Evolutionary conservation across 352 stramenopile genomes (phyloP).

Genomic region (Globisporangium takayamanum): DNA sequence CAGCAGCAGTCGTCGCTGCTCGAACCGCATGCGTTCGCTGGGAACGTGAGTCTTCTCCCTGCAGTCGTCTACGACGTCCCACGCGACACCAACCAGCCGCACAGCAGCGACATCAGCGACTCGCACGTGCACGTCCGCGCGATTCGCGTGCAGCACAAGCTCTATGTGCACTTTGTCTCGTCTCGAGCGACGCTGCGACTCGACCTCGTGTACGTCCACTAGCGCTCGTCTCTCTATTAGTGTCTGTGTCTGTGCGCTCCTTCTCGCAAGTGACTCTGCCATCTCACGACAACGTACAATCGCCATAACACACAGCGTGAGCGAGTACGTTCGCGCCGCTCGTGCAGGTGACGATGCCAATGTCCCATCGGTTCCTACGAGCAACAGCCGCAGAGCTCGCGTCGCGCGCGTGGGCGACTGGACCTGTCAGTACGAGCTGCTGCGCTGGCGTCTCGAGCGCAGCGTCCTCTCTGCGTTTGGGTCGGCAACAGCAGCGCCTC

Average conservation of each 20-base stretch:
- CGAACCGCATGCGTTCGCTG: constrained; percentile 16
- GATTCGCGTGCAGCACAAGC: constrained; percentile 22
- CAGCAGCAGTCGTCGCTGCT: background rate
- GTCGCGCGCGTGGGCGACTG: constrained; percentile 18
- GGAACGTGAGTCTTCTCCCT: constrained; percentile 31
- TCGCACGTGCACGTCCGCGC: constrained; percentile 23
- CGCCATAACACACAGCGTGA: constrained; percentile 14
- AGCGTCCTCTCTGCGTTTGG: constrained; percentile 33
- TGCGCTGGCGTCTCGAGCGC: constrained; percentile 40
- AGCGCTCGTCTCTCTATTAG: background rate
- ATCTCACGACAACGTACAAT: background rate
- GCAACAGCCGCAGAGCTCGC: background rate
- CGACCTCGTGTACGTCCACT: constrained; percentile 22
- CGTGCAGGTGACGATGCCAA: background rate
- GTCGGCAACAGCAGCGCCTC: constrained; percentile 4
- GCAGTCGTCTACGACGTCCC: constrained; percentile 14
- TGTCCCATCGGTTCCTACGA: background rate
- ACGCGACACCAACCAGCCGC: background rate
- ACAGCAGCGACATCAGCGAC: background rate
- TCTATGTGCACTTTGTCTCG: constrained; percentile 51
- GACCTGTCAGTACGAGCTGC: constrained; percentile 33
- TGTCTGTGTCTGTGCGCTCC: background rate
- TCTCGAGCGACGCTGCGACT: constrained; percentile 19
- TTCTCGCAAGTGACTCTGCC: background rate
- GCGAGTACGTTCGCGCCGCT: constrained; percentile 30